Conservation (phyloP, 169 alveolate species). For the Plasmodium gaboni region DNA sequence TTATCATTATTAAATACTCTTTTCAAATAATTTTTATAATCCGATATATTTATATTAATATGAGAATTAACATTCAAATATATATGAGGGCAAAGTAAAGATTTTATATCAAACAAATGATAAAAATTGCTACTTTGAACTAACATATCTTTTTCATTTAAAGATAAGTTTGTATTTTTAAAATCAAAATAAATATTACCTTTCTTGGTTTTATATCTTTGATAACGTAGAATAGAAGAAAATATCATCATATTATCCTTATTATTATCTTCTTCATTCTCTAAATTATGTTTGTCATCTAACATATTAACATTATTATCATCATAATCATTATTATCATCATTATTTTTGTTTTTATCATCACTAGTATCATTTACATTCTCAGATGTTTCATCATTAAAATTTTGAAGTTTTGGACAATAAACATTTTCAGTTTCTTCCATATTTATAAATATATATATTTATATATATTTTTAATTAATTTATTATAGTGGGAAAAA, state of each 20-base stretch:
- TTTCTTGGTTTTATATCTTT: conserved; percentile 62
- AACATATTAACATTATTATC: background rate
- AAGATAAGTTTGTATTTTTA: conserved; percentile 35
- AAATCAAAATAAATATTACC: conserved; percentile 68
- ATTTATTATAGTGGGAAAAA: too few species aligned
- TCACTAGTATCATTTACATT: background rate
- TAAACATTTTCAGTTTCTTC: too few species aligned
- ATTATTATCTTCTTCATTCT: conserved; percentile 24
- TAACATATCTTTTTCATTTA: conserved; percentile 67
- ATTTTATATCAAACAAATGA: conserved; percentile 47
- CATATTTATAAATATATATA: too few species aligned
- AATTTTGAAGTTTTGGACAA: too few species aligned
- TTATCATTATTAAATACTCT: background rate
- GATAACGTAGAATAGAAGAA: conserved; percentile 61
- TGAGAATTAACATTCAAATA: conserved; percentile 59
- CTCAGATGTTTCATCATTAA: too few species aligned
- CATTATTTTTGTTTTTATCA: background rate
- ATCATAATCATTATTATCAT: background rate
- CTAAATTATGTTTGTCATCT: background rate
- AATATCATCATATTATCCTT: conserved; percentile 32
- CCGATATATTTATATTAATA: conserved; percentile 50
- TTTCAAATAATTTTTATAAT: conserved; percentile 39
- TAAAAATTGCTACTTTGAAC: conserved; percentile 57
- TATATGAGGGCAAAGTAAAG: conserved; percentile 59
- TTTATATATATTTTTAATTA: too few species aligned